Conservation (phyloP, 768 basidiomycete species). For the Candolleomyces eurysporus region DNA sequence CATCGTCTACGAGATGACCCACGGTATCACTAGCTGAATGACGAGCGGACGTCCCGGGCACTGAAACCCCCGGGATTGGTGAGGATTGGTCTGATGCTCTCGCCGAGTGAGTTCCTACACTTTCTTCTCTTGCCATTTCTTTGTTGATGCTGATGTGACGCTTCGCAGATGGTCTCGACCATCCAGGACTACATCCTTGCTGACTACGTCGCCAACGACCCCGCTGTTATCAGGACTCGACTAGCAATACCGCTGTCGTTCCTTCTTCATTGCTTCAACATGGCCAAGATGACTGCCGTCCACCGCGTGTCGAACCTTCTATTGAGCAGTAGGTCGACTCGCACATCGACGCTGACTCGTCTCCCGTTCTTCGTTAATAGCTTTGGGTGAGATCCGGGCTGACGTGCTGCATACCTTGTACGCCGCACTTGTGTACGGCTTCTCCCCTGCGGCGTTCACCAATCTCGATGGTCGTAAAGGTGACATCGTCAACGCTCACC, state of each 20-base stretch:
- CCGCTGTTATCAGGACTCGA: conserved; percentile 54
- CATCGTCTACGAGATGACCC: conserved; percentile 45
- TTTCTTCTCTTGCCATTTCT: background rate
- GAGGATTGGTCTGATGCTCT: conserved; percentile 35
- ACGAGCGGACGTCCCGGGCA: conserved; percentile 56
- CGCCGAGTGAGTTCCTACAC: background rate
- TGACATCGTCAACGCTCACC: conserved; percentile 42
- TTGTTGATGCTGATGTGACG: conserved; percentile 19
- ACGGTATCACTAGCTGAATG: conserved; percentile 44
- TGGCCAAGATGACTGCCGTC: too few relatives aligned
- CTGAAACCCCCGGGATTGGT: conserved; percentile 65
- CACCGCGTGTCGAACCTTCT: background rate
- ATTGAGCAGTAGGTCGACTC: background rate
- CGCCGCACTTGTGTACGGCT: conserved; percentile 36
- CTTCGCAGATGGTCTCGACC: conserved; percentile 35
- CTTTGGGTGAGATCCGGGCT: conserved; percentile 11
- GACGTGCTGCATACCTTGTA: conserved; percentile 42
- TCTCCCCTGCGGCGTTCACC: conserved; percentile 34
- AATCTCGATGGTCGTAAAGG: conserved; percentile 37
- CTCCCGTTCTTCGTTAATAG: conserved; percentile 35
- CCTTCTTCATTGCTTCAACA: too few relatives aligned
- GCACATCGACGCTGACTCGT: background rate
- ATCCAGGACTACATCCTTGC: conserved; percentile 43
- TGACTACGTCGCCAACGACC: conserved; percentile 49
- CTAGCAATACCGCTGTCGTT: too few relatives aligned